Base-by-base conservation (phyloP, 2,329 filamentous ascomycete species). In the Myriangium duriaei region DNA sequence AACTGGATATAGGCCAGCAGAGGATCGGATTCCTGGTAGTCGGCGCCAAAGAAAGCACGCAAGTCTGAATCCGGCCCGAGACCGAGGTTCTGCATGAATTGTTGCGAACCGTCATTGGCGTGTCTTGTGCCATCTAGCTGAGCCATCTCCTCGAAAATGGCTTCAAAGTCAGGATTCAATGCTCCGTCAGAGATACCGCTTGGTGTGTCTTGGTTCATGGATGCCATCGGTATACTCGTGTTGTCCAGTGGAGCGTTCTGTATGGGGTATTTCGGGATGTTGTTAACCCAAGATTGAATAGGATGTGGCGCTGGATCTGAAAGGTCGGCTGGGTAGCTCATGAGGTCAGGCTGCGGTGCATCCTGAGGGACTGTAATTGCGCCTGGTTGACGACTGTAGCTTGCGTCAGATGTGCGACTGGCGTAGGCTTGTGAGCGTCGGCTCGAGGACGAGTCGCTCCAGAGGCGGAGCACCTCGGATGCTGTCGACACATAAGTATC, bases 31-130 rank as follows among this genome's bases (percentile, higher is more conserved):
- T 61, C 57, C 42, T 62, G 59, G 40, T 64, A 64, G 19, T 61
- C 59, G 3, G 55, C 43, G 2, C 57, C 55, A 30, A 63, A 54
- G 41, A 73, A 63, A 45, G 75, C 72, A 0, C 66, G 63, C 34
- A 78, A 60, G 41, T 75, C 73, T 21, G 71, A 68, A 16, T 74
- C 74, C 0, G 75, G 74, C 1, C 69, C 72, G 51, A 79, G 77
- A 0, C 76, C 76, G 13, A 80, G 60, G 47, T 79, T 79, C 31
- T 72, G 67, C 74, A 79, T 76, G 48, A 79, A 79, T 44, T 76
- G 71, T n/a, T 26, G 21, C 21, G 21, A 26, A 2, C 71, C 64
- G 45, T 67, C 63, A 16, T 72, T 69, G 31, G 71, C 56, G 24
- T 61, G 58, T 37, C 72, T 65, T 14, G 63, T 63, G 2, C 64